These are phyloP conservation scores for Trypanosoma scelopori DNA, from an alignment of 208 protist species.

Conservation along the genomic window DNA sequence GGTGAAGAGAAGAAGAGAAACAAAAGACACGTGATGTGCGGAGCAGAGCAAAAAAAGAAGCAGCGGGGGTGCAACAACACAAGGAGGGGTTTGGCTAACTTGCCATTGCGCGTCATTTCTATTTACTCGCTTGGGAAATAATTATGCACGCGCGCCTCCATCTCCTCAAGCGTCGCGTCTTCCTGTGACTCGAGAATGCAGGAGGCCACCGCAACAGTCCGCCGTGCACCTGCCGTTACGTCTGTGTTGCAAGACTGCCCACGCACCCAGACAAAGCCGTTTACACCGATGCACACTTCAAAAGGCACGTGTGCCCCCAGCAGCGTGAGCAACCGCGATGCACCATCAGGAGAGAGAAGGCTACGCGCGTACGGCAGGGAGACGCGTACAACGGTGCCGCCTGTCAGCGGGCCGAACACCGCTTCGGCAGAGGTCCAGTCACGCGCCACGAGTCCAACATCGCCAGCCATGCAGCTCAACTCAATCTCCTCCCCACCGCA, in stretches of 20 bases:
- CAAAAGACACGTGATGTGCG: background rate
- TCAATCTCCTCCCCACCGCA: constrained; percentile 58
- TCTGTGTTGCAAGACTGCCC: constrained; percentile 52
- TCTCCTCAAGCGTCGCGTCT: constrained; percentile 63
- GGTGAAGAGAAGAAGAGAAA: background rate
- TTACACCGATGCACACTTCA: constrained; percentile 74
- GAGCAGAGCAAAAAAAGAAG: too few species aligned
- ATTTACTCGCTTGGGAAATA: constrained; percentile 55
- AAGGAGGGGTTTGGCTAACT: background rate
- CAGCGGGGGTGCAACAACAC: too few species aligned
- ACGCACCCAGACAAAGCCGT: constrained; percentile 82
- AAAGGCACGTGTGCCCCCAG: constrained; percentile 69
- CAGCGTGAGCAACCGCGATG: constrained; percentile 56
- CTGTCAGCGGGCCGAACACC: constrained; percentile 70
- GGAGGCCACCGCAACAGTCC: constrained; percentile 68
- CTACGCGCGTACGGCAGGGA: constrained; percentile 64
- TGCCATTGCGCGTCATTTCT: background rate
- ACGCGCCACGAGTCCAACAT: constrained; percentile 67
- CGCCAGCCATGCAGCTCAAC: constrained; percentile 70
- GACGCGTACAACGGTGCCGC: constrained; percentile 67
- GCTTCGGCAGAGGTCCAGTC: constrained; percentile 85
- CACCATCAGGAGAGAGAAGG: constrained; percentile 47
- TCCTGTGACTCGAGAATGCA: constrained; percentile 78
- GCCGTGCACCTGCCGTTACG: constrained; percentile 40
- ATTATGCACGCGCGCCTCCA: constrained; percentile 61